Evolutionary conservation across 768 basidiomycete genomes (phyloP).

Genomic region (Panaeolus papilionaceus): DNA sequence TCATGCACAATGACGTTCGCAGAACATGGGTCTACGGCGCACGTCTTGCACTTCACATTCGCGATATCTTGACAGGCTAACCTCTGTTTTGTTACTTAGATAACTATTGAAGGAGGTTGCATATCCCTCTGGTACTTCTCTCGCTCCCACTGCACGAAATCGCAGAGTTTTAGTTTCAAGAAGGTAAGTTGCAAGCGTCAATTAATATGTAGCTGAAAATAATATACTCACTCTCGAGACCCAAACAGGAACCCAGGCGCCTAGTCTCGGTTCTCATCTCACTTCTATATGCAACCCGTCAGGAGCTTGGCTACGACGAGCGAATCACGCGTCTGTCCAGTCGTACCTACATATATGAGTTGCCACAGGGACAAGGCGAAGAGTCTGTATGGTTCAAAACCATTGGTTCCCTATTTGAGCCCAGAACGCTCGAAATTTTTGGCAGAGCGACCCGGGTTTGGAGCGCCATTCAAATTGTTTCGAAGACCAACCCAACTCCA

Average conservation of each 20-base stretch:
- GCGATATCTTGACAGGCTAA: not conserved
- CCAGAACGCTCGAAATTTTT: slow-evolving; percentile 21
- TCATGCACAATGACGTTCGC: slow-evolving; percentile 33
- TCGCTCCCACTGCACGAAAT: slow-evolving; percentile 26
- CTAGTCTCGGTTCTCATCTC: slow-evolving; percentile 27
- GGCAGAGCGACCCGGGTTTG: slow-evolving; percentile 23
- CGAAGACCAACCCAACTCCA: not conserved
- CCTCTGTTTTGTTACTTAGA: slow-evolving; percentile 19
- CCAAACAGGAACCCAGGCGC: slow-evolving; percentile 21
- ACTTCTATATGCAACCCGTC: slow-evolving; percentile 25
- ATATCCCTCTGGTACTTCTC: slow-evolving; percentile 28
- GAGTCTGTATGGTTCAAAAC: slow-evolving; percentile 22
- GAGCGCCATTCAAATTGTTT: slow-evolving; percentile 16
- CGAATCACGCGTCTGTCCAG: slow-evolving; percentile 9
- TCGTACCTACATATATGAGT: slow-evolving; percentile 19
- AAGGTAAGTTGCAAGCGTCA: not conserved
- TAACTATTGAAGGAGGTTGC: slow-evolving; percentile 23
- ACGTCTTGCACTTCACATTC: not conserved
- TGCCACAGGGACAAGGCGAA: slow-evolving; percentile 4
- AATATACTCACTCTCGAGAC: not conserved
- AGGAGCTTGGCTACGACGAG: slow-evolving; percentile 29
- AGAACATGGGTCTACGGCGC: slow-evolving; percentile 32
- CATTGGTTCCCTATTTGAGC: slow-evolving; percentile 17
- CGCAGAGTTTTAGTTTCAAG: slow-evolving; percentile 21
- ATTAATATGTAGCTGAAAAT: not conserved